Base-by-base conservation (phyloP, 192 early-diverging fungal genomes). In the Backusella westeae region DNA sequence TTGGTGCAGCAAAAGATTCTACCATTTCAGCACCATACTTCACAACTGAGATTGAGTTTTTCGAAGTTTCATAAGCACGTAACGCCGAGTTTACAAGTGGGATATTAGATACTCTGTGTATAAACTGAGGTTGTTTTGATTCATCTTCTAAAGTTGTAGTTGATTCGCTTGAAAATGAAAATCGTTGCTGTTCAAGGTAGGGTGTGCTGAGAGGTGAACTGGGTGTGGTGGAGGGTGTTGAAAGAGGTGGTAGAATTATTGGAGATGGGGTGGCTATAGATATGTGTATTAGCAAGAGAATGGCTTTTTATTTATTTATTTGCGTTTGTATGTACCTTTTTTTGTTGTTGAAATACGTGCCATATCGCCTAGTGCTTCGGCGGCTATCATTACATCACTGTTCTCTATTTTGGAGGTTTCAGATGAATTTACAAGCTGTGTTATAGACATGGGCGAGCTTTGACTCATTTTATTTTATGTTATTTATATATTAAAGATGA, bases 81-180 rank as follows among this genome's bases (percentile, higher is more conserved):
- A 95, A 73, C 0, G 91, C 90, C 14, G 89, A 87, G 78, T 91
- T 91, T 34, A 97, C 91, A 21, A 96, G 67, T 26, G 94, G 96
- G 23, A 94, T 65, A 26, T 76, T 76, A 8, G 75, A 76, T n/a
- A 76, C 75, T 35, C 75, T 42, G 23, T 66, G 68, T 46, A 76
- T 67, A 53, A 76, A 76, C 26, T 63, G 34, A 63, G 72, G 23
- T 63, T 53, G 17, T 72, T 41, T 72, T 34, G 49, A 29, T 72
- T 21, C 70, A 17, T 44, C 26, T 71, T 39, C 19, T 44, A 38
- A 15, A 17, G 29, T 32, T 75, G 29, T 41, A 17, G 72, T 74
- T 19, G 72, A 74, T 17, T 74, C 72, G 26, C 52, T 74, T 26
- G 52, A 74, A 34, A 73, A 53, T 34, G 72, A 74, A 23, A 36